phyloP scores from a whole-genome alignment of 176 grass and related monocot species.

The Aegilops sharonensis region DNA sequence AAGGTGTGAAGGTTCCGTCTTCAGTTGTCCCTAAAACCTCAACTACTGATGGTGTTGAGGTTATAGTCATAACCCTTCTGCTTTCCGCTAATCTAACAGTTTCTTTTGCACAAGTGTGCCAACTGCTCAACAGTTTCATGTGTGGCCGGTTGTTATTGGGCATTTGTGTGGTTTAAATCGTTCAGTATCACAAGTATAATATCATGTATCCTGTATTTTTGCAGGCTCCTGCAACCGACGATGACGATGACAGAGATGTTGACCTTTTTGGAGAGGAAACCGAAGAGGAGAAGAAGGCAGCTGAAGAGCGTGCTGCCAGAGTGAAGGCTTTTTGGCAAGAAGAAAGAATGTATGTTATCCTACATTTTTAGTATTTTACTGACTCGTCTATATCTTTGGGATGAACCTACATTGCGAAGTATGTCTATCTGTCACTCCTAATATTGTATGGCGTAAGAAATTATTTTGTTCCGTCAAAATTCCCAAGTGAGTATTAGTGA shows the following conservation, averaged over 20 bases:
- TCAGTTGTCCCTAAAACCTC: constrained; percentile 49
- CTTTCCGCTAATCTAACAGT: background rate
- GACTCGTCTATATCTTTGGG: background rate
- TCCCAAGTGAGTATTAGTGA: background rate
- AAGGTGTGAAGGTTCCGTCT: constrained; percentile 73
- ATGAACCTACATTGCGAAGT: background rate
- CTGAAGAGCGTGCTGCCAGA: constrained; percentile 57
- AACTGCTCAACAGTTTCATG: background rate
- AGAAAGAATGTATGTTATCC: constrained; percentile 72
- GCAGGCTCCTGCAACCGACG: constrained; percentile 52
- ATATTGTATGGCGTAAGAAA: background rate
- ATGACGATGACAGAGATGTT: constrained; percentile 58
- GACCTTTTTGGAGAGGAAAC: constrained; percentile 92
- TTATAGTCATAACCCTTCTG: background rate
- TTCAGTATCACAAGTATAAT: background rate
- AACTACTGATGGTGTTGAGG: constrained; percentile 40
- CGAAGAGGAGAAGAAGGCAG: constrained; percentile 86
- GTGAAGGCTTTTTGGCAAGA: constrained; percentile 69
- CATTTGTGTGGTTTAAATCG: too few relatives aligned
- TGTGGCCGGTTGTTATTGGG: background rate
- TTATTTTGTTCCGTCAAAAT: background rate
- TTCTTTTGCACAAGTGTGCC: background rate
- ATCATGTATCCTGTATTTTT: background rate
- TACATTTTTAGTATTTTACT: background rate
- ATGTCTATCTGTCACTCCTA: background rate